These are phyloP conservation scores for Amanita molliuscula DNA, from an alignment of 768 basidiomycete species.

Conservation along the genomic window DNA sequence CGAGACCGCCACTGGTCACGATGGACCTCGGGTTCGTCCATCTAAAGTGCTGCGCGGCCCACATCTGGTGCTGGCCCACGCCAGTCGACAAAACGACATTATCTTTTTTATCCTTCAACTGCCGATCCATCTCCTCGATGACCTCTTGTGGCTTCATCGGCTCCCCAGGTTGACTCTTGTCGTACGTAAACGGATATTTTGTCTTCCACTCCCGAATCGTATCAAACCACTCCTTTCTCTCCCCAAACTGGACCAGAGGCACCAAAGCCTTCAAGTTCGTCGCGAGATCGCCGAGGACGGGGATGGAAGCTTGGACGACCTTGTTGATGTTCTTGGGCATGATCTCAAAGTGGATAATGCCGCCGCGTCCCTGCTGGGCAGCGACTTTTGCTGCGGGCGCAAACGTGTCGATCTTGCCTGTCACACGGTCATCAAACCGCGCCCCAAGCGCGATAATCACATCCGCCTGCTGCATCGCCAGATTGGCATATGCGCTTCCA, in stretches of 20 bases:
- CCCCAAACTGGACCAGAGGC: constrained; percentile 55
- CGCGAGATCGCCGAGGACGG: constrained; percentile 89
- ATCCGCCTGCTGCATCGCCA: constrained; percentile 96
- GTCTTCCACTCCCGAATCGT: constrained; percentile 81
- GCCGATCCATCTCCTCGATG: constrained; percentile 81
- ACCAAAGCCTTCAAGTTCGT: constrained; percentile 75
- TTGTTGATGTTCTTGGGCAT: constrained; percentile 99
- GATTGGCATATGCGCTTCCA: constrained; percentile 92
- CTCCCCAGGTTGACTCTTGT: constrained; percentile 48
- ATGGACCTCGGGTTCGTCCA: constrained; percentile 83
- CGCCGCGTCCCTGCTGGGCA: constrained; percentile 76
- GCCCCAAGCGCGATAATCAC: constrained; percentile 96
- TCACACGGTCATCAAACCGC: constrained; percentile 97
- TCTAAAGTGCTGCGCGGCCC: constrained; percentile 91
- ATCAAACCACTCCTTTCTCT: constrained; percentile 73
- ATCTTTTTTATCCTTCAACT: constrained; percentile 73
- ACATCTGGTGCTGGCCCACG: constrained; percentile 99
- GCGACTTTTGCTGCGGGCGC: constrained; percentile 88
- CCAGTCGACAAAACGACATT: constrained; percentile 87
- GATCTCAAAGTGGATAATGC: constrained; percentile 99
- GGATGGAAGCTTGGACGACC: constrained; percentile 89
- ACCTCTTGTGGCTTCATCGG: constrained; percentile 96
- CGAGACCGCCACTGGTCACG: constrained; percentile 92
- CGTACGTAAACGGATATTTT: constrained; percentile 84
- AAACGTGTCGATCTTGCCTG: constrained; percentile 80